Percentiles rank a stretch among this genome's conserved stretches.
Conservation (phyloP, 805 yeast genomes). For the Candida sithepensis region DNA sequence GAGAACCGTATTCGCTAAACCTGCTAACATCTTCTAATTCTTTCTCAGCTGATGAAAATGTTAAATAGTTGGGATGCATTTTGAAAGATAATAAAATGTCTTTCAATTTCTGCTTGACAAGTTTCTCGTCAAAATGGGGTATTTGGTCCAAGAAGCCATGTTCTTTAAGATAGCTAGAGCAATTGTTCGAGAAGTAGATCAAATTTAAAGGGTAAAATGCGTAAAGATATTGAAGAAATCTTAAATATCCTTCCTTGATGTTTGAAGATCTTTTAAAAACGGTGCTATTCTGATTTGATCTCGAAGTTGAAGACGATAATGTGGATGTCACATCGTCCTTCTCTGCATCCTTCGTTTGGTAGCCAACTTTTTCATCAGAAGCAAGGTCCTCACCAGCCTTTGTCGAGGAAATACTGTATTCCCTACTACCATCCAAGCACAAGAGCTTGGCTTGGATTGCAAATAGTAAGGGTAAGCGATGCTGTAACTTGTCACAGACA, state of each 20-base stretch:
- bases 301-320: not conserved
- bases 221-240: slow-evolving; percentile 40
- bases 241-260: not conserved
- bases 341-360: not conserved
- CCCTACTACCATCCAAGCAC: slow-evolving; percentile 29
- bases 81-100: slow-evolving; percentile 33
- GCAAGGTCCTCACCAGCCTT: not conserved
- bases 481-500: slow-evolving; percentile 29
- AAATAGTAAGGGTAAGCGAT: slow-evolving; percentile 38
- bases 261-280: not conserved
- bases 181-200: slow-evolving; percentile 38
- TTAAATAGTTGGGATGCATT: slow-evolving; percentile 47
- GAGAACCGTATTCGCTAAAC: slow-evolving; percentile 29
- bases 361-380: not conserved
- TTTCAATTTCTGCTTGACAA: slow-evolving; percentile 28
- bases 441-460: slow-evolving; percentile 42
- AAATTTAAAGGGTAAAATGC: slow-evolving; percentile 56
- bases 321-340: not conserved
- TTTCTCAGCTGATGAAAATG: slow-evolving; percentile 32
- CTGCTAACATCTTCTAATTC: slow-evolving; percentile 28
- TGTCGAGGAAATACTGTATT: not conserved
- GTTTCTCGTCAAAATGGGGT: slow-evolving; percentile 3
- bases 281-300: not conserved
- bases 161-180: slow-evolving; percentile 33
- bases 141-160: slow-evolving; percentile 13